Evolutionary conservation across 768 basidiomycete genomes (phyloP).

Genomic region (Russula emetica): DNA sequence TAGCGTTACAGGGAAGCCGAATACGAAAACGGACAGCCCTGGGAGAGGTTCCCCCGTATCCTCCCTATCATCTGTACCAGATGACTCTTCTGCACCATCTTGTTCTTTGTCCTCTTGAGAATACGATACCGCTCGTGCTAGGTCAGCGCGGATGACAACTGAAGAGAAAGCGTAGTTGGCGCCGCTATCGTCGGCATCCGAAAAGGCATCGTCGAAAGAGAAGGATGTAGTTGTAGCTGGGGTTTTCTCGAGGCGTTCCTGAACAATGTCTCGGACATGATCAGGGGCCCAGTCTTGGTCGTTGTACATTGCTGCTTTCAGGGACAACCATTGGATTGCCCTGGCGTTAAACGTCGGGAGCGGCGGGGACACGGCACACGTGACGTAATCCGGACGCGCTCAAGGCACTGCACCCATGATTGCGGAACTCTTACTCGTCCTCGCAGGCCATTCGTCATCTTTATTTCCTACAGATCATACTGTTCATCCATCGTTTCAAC

Average conservation of each 20-base stretch:
- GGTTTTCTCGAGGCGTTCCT: slow-evolving; percentile 1
- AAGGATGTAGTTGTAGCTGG: slow-evolving; percentile 4
- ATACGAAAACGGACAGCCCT: slow-evolving; percentile 9
- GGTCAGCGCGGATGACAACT: slow-evolving; percentile 56
- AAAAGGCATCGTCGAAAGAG: slow-evolving; percentile 61
- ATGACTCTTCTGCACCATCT: slow-evolving; percentile 33
- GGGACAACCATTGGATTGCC: background rate
- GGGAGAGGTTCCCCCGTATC: background rate
- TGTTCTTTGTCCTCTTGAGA: slow-evolving; percentile 36
- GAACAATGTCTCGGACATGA: background rate
- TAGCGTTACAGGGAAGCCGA: background rate
- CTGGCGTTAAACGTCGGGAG: background rate
- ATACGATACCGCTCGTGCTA: slow-evolving; percentile 47
- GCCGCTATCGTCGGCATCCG: slow-evolving; percentile 51
- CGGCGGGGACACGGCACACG: background rate
- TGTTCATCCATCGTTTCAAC: slow-evolving; percentile 58
- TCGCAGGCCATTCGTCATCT: slow-evolving; percentile 84
- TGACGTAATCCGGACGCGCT: slow-evolving; percentile 1
- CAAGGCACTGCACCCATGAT: slow-evolving; percentile 52
- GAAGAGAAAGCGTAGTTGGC: slow-evolving; percentile 52
- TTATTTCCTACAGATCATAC: slow-evolving; percentile 62
- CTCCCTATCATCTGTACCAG: slow-evolving; percentile 52
- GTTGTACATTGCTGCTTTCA: slow-evolving; percentile 11
- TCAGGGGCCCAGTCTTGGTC: slow-evolving; percentile 7
- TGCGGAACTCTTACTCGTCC: slow-evolving; percentile 80